Base-by-base conservation (phyloP, 2,329 filamentous ascomycete genomes). In the Tolypocladium tropicale region DNA sequence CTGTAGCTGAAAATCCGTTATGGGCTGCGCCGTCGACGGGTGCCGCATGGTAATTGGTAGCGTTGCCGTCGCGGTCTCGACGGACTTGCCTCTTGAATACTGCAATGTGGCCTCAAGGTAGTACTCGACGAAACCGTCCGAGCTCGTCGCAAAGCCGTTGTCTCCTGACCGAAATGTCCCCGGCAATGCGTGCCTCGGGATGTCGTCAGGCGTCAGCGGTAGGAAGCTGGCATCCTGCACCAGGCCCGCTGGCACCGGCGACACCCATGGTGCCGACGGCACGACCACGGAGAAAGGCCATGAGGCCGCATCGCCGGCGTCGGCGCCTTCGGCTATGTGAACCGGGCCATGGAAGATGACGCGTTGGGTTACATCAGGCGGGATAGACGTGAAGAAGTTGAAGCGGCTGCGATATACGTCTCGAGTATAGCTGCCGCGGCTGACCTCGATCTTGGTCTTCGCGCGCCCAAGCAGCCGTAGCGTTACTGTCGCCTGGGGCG, bases 71-170 rank as follows among this genome's bases (percentile, higher is more conserved):
- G 50, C 10, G 1, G n/a, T 50, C 10, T 61, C 51, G 4, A 10
- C 48, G 2, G 12, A 28, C 1, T 34, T 53, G 3, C 53, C 18
- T 11, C 33, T 50, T 1, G 54, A 58, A 41, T 59, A 60, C 5
- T n/a, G 53, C 2, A 73, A 37, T 2, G 59, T 57, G 0, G 70
- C 70, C 34, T 68, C 56, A 1, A 75, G 56, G 12, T 62, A 65
- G 46, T 74, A 75, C 49, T 75, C 69, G n/a, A 71, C 68, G 11
- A 62, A 68, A 4, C 59, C 57, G 23, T 69, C 61, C n/a, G 60
- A 61, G 1, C 28, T 53, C 1, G 56, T 60, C 30, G 34, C 43
- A 10, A 56, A 55, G 14, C 52, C 43, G 48, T 30, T 7, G 25
- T 41, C 25, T 2, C 48, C 23, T 25, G 56, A 52, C 50, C 57